Evolutionary conservation across 179 eudicot genomes (phyloP).

Genomic region (Sideroxylon spinosum): DNA sequence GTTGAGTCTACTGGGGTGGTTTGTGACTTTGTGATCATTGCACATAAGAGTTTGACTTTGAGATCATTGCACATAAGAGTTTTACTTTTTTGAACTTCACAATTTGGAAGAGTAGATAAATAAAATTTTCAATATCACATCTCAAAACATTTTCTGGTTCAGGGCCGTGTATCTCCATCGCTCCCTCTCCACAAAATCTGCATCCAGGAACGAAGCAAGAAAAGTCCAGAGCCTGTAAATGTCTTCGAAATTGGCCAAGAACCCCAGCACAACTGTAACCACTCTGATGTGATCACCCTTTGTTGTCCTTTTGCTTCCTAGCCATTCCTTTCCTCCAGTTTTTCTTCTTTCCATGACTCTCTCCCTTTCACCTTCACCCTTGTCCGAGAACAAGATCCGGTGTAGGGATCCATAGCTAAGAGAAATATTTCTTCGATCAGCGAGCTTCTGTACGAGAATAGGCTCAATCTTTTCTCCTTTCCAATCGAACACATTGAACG

Average conservation of each 20-base stretch:
- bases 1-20: no score
- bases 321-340: slow-evolving; percentile 34
- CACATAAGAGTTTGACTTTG: background rate
- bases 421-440: slow-evolving; percentile 81
- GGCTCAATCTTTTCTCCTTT: slow-evolving; percentile 87
- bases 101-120: background rate
- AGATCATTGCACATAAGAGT: background rate
- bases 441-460: slow-evolving; percentile 76
- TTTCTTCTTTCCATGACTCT: slow-evolving; percentile 39
- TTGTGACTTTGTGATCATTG: background rate
- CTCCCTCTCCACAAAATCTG: slow-evolving; percentile 96
- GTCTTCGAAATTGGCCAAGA: slow-evolving; percentile 82
- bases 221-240: slow-evolving; percentile 82
- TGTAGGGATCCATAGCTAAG: slow-evolving; percentile 58
- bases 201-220: slow-evolving; percentile 83
- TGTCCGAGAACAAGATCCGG: slow-evolving; percentile 67
- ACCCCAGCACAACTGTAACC: slow-evolving; percentile 68
- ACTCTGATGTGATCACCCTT: slow-evolving; percentile 36
- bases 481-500: slow-evolving; percentile 87
- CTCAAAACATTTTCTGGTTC: slow-evolving; percentile 62
- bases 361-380: slow-evolving; percentile 45
- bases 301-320: slow-evolving; percentile 26
- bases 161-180: slow-evolving; percentile 89
- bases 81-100: background rate
- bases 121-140: slow-evolving; percentile 22